Percentiles rank a stretch among this genome's conserved stretches.
Evolutionary conservation across 306 rosid species (phyloP).

Genomic region (Arachis hypogaea): DNA sequence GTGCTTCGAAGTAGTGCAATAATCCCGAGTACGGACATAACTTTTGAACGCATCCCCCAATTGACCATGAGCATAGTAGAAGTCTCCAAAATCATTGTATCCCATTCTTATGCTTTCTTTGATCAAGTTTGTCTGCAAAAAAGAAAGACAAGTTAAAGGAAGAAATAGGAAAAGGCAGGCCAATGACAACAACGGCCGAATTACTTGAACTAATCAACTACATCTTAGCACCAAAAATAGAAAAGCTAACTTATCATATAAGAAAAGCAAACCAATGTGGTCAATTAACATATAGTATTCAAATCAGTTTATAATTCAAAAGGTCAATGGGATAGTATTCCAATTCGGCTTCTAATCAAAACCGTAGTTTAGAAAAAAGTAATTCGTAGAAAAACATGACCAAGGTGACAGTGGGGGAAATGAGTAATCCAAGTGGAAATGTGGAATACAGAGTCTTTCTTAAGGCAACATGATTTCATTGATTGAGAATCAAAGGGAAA

Average conservation of each 20-base stretch:
- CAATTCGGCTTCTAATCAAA: neutral
- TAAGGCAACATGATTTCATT: no score
- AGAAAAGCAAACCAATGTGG: neutral
- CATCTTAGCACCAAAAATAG: neutral
- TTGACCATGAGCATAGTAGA: constrained; percentile 85
- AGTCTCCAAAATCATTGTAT: constrained; percentile 97
- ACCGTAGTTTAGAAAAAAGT: neutral
- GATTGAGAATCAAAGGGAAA: no score
- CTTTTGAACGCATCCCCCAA: constrained; percentile 90
- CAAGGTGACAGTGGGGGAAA: neutral
- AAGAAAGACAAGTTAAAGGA: constrained; percentile 32
- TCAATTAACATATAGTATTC: neutral
- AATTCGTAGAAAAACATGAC: no score
- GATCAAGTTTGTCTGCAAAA: constrained; percentile 90
- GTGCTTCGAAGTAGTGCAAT: constrained; percentile 94
- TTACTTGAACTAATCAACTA: neutral
- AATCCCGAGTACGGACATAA: constrained; percentile 96
- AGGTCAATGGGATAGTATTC: neutral
- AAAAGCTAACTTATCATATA: neutral
- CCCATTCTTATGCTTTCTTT: constrained; percentile 99
- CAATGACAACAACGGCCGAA: neutral
- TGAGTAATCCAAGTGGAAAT: neutral
- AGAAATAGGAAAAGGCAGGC: constrained; percentile 12
- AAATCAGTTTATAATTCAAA: neutral
- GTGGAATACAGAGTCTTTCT: neutral